phyloP scores from a whole-genome alignment of 2,329 filamentous ascomycete genomes.

The Diaporthe ampelina region DNA sequence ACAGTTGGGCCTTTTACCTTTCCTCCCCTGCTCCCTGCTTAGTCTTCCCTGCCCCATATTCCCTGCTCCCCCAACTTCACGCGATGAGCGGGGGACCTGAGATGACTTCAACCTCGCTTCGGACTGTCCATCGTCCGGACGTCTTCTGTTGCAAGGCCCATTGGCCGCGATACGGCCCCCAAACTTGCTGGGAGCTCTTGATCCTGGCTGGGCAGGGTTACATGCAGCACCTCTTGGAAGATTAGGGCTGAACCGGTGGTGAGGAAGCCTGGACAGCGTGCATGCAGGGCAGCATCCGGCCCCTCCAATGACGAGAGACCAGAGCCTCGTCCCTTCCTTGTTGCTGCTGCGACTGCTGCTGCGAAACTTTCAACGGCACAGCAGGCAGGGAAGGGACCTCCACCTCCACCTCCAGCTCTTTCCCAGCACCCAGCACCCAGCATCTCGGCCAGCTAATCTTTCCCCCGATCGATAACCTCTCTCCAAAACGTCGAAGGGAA shows the following conservation, averaged over 20 bases:
- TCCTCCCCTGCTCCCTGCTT: background rate
- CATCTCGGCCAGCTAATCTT: background rate
- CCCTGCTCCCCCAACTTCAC: conserved; percentile 14
- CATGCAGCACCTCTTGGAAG: conserved; percentile 31
- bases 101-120: conserved; percentile 27
- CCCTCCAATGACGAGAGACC: conserved; percentile 30
- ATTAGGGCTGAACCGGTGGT: conserved; percentile 41
- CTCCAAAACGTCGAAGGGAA: too few species aligned
- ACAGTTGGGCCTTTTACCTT: background rate
- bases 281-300: conserved; percentile 25
- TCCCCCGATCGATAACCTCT: background rate
- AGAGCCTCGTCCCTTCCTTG: conserved; percentile 8
- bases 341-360: background rate
- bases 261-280: background rate
- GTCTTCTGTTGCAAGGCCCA: background rate
- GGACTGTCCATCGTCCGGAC: conserved; percentile 2
- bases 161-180: conserved; percentile 34
- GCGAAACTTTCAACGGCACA: conserved; percentile 5
- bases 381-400: conserved; percentile 2
- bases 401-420: background rate
- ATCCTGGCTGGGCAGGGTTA: conserved; percentile 28
- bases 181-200: conserved; percentile 11
- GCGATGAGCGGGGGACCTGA: background rate
- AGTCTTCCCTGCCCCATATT: background rate
- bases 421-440: too few species aligned